Conservation (phyloP, 495 filamentous ascomycete genomes). For the Baudoinia panamericana region DNA sequence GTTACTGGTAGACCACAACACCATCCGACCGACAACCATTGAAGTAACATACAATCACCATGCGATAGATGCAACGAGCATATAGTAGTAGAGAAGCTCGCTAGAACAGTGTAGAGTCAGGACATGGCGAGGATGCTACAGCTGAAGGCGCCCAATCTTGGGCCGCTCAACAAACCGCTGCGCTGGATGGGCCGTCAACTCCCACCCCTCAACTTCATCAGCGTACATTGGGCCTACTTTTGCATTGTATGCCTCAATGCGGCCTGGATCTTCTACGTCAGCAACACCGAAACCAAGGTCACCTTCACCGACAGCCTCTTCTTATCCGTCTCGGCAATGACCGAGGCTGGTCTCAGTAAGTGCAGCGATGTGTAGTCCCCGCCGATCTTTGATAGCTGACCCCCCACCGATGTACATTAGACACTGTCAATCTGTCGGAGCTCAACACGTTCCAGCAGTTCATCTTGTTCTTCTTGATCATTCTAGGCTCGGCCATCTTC, state of each 20-base stretch:
- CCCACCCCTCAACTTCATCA: constrained; percentile 63
- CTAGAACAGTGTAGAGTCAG: too few species aligned
- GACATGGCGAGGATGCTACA: background rate
- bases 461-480: constrained; percentile 57
- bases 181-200: constrained; percentile 24
- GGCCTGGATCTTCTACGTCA: constrained; percentile 61
- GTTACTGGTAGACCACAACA: too few species aligned
- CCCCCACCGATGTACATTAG: too few species aligned
- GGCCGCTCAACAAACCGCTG: constrained; percentile 18
- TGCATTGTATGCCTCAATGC: constrained; percentile 48
- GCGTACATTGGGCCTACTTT: constrained; percentile 58
- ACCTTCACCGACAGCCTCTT: constrained; percentile 66
- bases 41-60: too few species aligned
- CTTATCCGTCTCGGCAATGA: constrained; percentile 67
- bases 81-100: too few species aligned
- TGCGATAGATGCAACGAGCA: too few species aligned
- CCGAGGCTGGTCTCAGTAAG: constrained; percentile 46
- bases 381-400: too few species aligned
- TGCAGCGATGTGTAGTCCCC: too few species aligned
- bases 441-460: constrained; percentile 71
- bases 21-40: too few species aligned
- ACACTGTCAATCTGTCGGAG: constrained; percentile 48
- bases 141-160: constrained; percentile 1
- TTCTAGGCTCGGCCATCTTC: constrained; percentile 58
- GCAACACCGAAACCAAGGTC: constrained; percentile 45